These are phyloP conservation scores for Pseudoscleropodium purum DNA, from an alignment of 225 moss, liverwort and hornwort genomes.

Conservation along the genomic window DNA sequence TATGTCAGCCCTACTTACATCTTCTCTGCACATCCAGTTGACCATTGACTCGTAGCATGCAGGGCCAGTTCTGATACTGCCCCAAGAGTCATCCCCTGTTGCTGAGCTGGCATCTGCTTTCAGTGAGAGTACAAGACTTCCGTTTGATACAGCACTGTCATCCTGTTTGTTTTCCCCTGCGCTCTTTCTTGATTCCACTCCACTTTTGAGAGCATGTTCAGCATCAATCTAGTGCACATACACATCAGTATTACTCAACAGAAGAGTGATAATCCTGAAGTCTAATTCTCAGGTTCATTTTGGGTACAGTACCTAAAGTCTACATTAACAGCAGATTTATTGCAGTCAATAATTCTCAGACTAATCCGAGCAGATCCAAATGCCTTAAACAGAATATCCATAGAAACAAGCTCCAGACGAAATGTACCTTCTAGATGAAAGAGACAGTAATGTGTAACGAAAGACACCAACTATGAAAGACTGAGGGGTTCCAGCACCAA, in stretches of 20 bases:
- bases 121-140: slow-evolving; percentile 6
- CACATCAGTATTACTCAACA: slow-evolving; percentile 8
- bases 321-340: background rate
- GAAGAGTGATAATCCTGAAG: background rate
- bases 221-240: slow-evolving; percentile 22
- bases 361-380: background rate
- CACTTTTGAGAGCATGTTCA: slow-evolving; percentile 21
- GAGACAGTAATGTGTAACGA: background rate
- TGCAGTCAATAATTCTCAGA: background rate
- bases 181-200: slow-evolving; percentile 9
- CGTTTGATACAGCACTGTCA: slow-evolving; percentile 3
- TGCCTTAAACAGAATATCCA: background rate
- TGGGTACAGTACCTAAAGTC: background rate
- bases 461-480: background rate
- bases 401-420: background rate
- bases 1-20: slow-evolving; percentile 66
- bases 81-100: slow-evolving; percentile 13
- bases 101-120: slow-evolving; percentile 30
- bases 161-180: slow-evolving; percentile 17
- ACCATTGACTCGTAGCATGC: slow-evolving; percentile 46
- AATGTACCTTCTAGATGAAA: background rate
- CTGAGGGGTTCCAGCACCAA: background rate
- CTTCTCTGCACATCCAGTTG: slow-evolving; percentile 91
- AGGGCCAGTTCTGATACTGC: slow-evolving; percentile 4
- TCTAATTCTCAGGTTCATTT: background rate